Evolutionary conservation across 202 grass and related monocot genomes (phyloP).

Genomic region (Panicum hallii): DNA sequence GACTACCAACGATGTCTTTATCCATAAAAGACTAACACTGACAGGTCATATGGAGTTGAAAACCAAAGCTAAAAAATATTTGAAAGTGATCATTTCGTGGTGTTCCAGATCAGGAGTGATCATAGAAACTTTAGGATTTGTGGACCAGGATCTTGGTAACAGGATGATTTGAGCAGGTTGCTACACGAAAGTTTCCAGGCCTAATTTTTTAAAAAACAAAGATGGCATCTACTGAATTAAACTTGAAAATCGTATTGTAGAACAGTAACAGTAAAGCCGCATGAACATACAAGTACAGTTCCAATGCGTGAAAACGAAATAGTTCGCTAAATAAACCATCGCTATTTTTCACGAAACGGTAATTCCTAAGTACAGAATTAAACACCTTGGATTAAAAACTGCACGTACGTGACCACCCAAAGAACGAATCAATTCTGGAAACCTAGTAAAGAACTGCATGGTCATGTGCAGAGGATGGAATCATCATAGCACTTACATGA

Average conservation of each 20-base stretch:
- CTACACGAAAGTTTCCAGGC: conserved; percentile 17
- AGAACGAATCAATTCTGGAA: conserved; percentile 18
- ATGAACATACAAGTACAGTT: conserved; percentile 7
- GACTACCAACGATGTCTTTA: conserved; percentile 31
- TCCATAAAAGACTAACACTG: conserved; percentile 30
- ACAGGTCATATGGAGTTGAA: conserved; percentile 33
- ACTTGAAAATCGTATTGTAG: conserved; percentile 5
- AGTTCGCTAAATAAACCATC: neutral
- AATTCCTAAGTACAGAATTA: neutral
- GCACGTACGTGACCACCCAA: conserved; percentile 14
- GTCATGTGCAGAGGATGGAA: conserved; percentile 15
- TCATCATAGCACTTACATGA: conserved; percentile 57
- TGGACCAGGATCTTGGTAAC: neutral
- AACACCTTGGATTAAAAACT: conserved; percentile 20
- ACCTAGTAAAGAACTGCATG: conserved; percentile 19
- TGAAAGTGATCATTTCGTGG: conserved; percentile 17
- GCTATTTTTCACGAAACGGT: neutral
- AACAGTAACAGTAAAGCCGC: conserved; percentile 5
- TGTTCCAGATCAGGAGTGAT: conserved; percentile 10
- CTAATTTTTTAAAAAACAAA: conserved; percentile 14
- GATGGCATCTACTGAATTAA: neutral
- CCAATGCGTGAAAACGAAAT: conserved; percentile 27
- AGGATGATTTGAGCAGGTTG: conserved; percentile 26
- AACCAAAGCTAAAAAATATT: conserved; percentile 23
- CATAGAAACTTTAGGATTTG: conserved; percentile 13